Evolutionary conservation across 805 yeast species (phyloP), one percentile per base, ranked within the genome.

Genomic region (Ogataea corticis): DNA sequence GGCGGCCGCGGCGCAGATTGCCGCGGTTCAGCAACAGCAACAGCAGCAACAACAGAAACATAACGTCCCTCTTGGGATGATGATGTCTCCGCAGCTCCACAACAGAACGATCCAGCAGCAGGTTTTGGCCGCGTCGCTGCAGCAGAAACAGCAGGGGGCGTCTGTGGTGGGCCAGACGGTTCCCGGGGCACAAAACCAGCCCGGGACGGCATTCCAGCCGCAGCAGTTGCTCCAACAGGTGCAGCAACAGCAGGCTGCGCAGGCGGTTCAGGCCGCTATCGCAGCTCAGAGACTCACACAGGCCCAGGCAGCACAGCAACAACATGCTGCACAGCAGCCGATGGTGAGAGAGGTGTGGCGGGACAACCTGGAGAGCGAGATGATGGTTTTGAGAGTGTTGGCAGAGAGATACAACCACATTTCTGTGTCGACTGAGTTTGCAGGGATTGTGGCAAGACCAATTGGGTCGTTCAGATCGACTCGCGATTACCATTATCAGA

Each of bases 361-460:
- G 30, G 79, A 76, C 44, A 86, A 85, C 59, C 67, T 87, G 51
- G 83, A 83, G 54, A 73, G 75, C 44, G 94, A 85, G 58, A 80
- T 85, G 65, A 76, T 74, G 47, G 66, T 76, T 11, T 77, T 86
- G 41, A 73, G 90, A 50, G 74, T 76, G 42, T 70, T 85, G 25
- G 71, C 82, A 33, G 77, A 72, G 42, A 76, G 76, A 47, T 82
- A 76, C 56, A 77, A 81, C 44, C 71, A 74, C 54, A 77, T 85
- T 19, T 77, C 87, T 2, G 77, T 90, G 47, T 91, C 90, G 56
- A 90, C 95, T 38, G 98, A 94, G 65, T 90, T 94, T 61, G 97
- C 97, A 0, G 99, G 99, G 0, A 87, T 95, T 17, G 85, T 92
- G 21, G 96, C 96, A 2, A 79, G 99, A 57, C 99, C 99, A 13